phyloP scores from a whole-genome alignment of 495 filamentous ascomycete genomes.

The Physcia stellaris region DNA sequence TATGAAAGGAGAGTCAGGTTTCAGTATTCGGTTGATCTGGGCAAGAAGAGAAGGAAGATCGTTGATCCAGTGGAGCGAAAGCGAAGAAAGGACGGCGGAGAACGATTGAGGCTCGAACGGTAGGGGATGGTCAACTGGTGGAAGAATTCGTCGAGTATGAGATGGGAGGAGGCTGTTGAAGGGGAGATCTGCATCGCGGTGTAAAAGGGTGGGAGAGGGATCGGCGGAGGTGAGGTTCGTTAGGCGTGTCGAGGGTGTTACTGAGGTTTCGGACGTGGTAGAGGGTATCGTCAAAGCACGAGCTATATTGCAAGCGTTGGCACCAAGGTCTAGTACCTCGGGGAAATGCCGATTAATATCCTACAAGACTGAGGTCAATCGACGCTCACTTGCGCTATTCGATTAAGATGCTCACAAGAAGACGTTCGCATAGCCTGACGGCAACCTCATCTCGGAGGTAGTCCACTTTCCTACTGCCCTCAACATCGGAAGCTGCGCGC shows the following conservation, averaged over 20 bases:
- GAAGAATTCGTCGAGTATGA: slow-evolving; percentile 56
- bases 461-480: slow-evolving; percentile 64
- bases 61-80: slow-evolving; percentile 96
- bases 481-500: slow-evolving; percentile 57
- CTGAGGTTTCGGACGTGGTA: slow-evolving; percentile 41
- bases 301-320: slow-evolving; percentile 91
- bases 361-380: too few relatives aligned
- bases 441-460: slow-evolving; percentile 92
- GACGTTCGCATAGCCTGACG: slow-evolving; percentile 65
- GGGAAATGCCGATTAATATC: slow-evolving; percentile 84
- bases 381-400: too few relatives aligned
- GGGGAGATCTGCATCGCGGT: slow-evolving; percentile 63
- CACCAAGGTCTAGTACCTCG: slow-evolving; percentile 81
- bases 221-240: slow-evolving; percentile 65
- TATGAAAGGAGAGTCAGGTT: slow-evolving; percentile 85
- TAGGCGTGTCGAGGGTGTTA: slow-evolving; percentile 54
- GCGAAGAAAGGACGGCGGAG: slow-evolving; percentile 74
- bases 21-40: slow-evolving; percentile 70
- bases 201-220: slow-evolving; percentile 59
- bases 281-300: slow-evolving; percentile 56
- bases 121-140: slow-evolving; percentile 42
- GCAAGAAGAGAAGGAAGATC: slow-evolving; percentile 72
- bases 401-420: slow-evolving; percentile 66
- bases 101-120: slow-evolving; percentile 69
- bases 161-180: slow-evolving; percentile 57